Base-by-base conservation (phyloP, 225 moss, liverwort and hornwort species). In the Physcomitrium patens region DNA sequence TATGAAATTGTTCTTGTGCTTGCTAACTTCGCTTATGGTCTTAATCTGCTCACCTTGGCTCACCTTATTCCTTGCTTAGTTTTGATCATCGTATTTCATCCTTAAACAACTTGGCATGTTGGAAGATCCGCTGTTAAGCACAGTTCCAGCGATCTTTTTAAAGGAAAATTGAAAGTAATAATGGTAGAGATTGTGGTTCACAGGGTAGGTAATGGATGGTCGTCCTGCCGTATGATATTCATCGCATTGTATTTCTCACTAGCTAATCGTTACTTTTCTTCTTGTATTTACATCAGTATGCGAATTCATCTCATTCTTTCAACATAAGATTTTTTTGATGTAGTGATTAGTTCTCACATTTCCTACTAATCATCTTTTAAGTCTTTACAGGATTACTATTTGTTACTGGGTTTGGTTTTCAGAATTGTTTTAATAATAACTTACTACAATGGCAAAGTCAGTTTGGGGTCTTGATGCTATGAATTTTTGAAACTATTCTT, bases 141-240 rank as follows among this genome's bases (percentile, higher is more conserved):
- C 12, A 82, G 65, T 53, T 74, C 0, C 82, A 78, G 60, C 37
- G 18, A 24, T 64, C 60, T 11, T 78, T 82, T 3, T 53, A 54
- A 12, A 74, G 12, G 28, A 82, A 69, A 2, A 37, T 2, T 37
- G 31, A 37, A 37, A 37, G 5, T 37, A 37, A 1, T 23, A 70
- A 74, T 46, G 64, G 74, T 53, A 69, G 49, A 22, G 56, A 77
- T 63, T 77, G 68, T 57, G 73, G 77, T 0, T 68, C 57, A 1
- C 78, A 78, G 11, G 58, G 74, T 52, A 74, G 74, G 60, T 82
- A 24, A 68, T 7, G 0, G 0, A 16, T 48, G 24, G 47, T n/a
- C 1, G 0, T 43, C 19, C 23, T 20, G 55, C 12, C 8, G 26
- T 12, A 20, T 49, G 48, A 49, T 49, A 18, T 55, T 6, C 51